These are phyloP conservation scores for Coemansia sp. DNA, from an alignment of 192 early-diverging fungal genomes.

Conservation along the genomic window DNA sequence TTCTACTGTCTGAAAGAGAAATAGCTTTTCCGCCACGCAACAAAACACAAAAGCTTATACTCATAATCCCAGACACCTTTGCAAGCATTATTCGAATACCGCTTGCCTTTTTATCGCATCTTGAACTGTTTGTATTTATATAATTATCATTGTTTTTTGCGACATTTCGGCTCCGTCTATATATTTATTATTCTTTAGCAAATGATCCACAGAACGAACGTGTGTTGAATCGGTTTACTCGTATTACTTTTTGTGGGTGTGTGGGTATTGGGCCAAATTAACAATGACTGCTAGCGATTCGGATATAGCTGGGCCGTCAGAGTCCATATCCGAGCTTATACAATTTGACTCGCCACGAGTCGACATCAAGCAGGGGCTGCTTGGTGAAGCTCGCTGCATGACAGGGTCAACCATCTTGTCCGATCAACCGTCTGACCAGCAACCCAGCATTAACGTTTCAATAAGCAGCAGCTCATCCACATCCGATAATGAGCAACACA, in stretches of 20 bases:
- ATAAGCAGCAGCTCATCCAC: background rate
- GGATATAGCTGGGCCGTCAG: background rate
- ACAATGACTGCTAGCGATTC: background rate
- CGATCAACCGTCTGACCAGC: background rate
- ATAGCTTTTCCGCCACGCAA: slow-evolving; percentile 9
- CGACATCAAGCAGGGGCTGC: slow-evolving; percentile 5
- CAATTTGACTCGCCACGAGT: slow-evolving; percentile 1
- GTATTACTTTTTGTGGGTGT: background rate
- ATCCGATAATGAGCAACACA: background rate
- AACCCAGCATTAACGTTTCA: background rate
- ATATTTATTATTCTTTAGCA: background rate
- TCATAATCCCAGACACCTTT: background rate
- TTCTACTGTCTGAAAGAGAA: slow-evolving; percentile 9
- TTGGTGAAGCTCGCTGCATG: background rate
- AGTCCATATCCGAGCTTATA: background rate
- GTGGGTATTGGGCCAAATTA: background rate
- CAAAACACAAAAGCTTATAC: background rate
- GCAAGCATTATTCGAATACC: background rate
- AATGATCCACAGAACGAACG: background rate
- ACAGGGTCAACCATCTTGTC: background rate
- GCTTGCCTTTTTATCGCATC: background rate
- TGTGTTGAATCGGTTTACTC: background rate
- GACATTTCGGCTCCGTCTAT: background rate
- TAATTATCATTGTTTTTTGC: background rate
- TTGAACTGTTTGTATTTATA: slow-evolving; percentile 1